Evolutionary conservation across 140 eudicot genomes (phyloP).

Genomic region (Stevia rebaudiana): DNA sequence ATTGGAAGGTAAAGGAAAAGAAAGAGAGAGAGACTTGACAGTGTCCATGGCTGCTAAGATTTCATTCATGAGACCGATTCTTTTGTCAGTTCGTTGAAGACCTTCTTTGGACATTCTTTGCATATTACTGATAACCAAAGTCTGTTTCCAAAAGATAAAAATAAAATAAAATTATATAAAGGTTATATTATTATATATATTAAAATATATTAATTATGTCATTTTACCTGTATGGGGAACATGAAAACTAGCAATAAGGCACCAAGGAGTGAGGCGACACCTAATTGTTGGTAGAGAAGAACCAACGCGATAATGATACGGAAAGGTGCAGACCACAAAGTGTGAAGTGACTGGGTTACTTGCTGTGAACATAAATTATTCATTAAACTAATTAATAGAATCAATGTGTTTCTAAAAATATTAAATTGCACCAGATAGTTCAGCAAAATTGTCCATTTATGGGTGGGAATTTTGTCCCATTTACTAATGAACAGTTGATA

Average conservation of each 20-base stretch:
- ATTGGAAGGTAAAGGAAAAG: not conserved
- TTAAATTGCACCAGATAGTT: too few relatives aligned
- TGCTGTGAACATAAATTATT: conserved; percentile 47
- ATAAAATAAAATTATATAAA: not conserved
- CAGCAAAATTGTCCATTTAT: not conserved
- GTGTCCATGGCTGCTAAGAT: conserved; percentile 97
- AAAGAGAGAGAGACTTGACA: conserved; percentile 49
- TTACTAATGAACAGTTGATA: not conserved
- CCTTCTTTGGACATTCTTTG: conserved; percentile 85
- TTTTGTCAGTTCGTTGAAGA: conserved; percentile 74
- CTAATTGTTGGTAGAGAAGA: conserved; percentile 80
- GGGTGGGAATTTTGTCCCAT: not conserved
- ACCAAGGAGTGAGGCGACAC: conserved; percentile 90
- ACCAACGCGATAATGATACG: conserved; percentile 77
- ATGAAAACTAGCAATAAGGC: conserved; percentile 64
- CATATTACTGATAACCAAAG: conserved; percentile 79
- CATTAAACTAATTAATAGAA: conserved; percentile 11
- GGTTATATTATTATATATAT: not conserved
- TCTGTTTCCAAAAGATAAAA: conserved; percentile 40
- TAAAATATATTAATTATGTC: conserved; percentile 3
- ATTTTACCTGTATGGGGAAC: conserved; percentile 85
- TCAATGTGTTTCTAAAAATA: too few relatives aligned
- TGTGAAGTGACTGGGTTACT: conserved; percentile 79
- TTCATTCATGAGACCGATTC: conserved; percentile 92
- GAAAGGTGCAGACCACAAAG: conserved; percentile 93